Evolutionary conservation across 1,139 yeast genomes (phyloP).

Genomic region (Debaryomyces singareniensis): DNA sequence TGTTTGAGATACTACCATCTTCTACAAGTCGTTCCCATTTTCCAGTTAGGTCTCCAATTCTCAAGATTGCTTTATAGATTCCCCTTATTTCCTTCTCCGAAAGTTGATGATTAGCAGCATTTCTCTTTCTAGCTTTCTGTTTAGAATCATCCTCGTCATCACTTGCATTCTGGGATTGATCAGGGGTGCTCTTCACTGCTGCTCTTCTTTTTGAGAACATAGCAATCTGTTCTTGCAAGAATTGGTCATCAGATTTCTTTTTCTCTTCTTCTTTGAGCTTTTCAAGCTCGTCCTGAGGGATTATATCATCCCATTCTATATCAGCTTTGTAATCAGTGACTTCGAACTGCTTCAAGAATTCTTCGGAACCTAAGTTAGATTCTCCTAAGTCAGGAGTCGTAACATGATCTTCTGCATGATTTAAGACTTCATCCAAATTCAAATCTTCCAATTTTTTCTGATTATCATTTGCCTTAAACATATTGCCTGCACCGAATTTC

Average conservation of each 20-base stretch:
- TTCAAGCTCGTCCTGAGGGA: constrained; percentile 88
- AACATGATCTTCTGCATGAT: constrained; percentile 95
- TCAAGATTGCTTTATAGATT: constrained; percentile 74
- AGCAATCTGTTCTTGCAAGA: constrained; percentile 82
- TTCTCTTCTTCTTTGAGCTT: constrained; percentile 89
- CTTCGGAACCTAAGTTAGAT: constrained; percentile 96
- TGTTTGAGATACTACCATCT: constrained; percentile 84
- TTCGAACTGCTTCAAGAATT: constrained; percentile 92
- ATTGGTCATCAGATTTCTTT: constrained; percentile 78
- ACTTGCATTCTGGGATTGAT: constrained; percentile 33
- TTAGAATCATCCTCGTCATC: constrained; percentile 28
- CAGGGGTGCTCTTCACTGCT: constrained; percentile 54
- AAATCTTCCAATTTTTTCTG: constrained; percentile 93
- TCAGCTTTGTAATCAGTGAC: constrained; percentile 98
- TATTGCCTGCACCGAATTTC: constrained; percentile 97
- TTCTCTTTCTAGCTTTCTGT: constrained; percentile 22
- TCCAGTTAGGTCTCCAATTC: constrained; percentile 75
- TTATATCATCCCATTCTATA: constrained; percentile 98
- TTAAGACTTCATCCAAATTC: constrained; percentile 91
- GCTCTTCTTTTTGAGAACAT: constrained; percentile 78
- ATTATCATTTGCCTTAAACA: constrained; percentile 89
- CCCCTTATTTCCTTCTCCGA: constrained; percentile 87
- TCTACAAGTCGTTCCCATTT: constrained; percentile 84
- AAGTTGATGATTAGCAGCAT: constrained; percentile 48
- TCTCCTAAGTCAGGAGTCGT: constrained; percentile 97